Percentiles rank a stretch among this genome's conserved stretches.
Evolutionary conservation across 345 rosid genomes (phyloP).

Genomic region (Firmiana major): DNA sequence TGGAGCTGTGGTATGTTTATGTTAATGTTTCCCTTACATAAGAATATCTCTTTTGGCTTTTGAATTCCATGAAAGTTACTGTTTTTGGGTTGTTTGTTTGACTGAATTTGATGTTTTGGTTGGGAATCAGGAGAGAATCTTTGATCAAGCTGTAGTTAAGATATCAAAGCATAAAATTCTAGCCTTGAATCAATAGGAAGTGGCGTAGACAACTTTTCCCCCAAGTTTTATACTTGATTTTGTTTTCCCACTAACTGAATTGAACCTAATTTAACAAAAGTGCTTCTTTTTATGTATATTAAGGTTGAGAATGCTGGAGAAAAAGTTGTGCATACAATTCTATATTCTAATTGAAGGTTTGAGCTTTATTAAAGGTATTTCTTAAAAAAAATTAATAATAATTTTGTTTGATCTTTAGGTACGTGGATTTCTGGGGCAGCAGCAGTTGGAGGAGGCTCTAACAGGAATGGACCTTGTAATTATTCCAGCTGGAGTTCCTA

Average conservation of each 20-base stretch:
- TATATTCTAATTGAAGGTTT: neutral
- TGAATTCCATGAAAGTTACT: neutral
- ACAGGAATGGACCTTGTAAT: slow-evolving; percentile 89
- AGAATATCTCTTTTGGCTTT: neutral
- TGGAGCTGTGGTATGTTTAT: slow-evolving; percentile 64
- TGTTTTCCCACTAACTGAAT: neutral
- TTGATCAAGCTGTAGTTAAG: neutral
- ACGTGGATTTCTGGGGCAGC: slow-evolving; percentile 89
- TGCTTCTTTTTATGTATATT: neutral
- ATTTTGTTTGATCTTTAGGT: slow-evolving; percentile 40
- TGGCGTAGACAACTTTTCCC: neutral
- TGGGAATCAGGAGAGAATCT: neutral
- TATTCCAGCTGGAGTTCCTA: slow-evolving; percentile 94
- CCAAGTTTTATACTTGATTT: neutral
- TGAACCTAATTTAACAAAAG: neutral
- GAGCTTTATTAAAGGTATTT: neutral
- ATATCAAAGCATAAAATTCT: neutral
- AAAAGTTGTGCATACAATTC: neutral
- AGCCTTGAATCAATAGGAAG: slow-evolving; percentile 1
- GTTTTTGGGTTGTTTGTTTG: neutral
- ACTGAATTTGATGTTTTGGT: neutral
- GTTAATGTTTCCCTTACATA: neutral
- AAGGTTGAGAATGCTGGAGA: neutral
- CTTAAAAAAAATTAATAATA: neutral
- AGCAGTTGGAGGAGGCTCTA: slow-evolving; percentile 78